These are phyloP conservation scores for Nosema muscidifuracis DNA, from an alignment of 371 early-diverging fungal species.

Conservation along the genomic window DNA sequence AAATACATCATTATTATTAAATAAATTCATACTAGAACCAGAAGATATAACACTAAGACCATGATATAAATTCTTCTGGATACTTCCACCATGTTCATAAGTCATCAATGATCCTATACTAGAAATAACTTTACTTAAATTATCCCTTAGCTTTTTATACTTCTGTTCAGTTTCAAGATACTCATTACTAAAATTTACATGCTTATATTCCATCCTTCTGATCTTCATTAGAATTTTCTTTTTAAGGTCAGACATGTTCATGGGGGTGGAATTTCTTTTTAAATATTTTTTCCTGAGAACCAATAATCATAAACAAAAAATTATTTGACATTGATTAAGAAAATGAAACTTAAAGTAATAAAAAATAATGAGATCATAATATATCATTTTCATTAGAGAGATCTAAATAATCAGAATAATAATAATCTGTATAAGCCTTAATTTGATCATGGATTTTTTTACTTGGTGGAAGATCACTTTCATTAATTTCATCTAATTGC, in stretches of 20 bases:
- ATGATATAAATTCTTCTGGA: slow-evolving; percentile 47
- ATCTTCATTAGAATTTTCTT: slow-evolving; percentile 48
- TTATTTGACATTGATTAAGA: too few relatives aligned
- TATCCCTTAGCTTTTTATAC: slow-evolving; percentile 50
- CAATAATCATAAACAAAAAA: not conserved
- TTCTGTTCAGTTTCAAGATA: slow-evolving; percentile 50
- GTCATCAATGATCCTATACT: slow-evolving; percentile 39
- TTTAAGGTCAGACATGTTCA: slow-evolving; percentile 32
- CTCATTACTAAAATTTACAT: slow-evolving; percentile 43
- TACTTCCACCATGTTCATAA: slow-evolving; percentile 51
- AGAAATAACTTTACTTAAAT: slow-evolving; percentile 24
- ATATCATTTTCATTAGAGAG: slow-evolving; percentile 53
- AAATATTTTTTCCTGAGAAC: not conserved
- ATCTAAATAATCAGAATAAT: slow-evolving; percentile 46
- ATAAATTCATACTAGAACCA: slow-evolving; percentile 32
- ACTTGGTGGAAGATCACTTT: slow-evolving; percentile 33
- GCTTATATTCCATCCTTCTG: slow-evolving; percentile 55
- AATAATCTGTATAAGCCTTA: slow-evolving; percentile 42
- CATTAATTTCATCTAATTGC: slow-evolving; percentile 57
- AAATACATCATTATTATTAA: slow-evolving; percentile 54
- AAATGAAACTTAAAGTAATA: not conserved
- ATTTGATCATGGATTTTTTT: slow-evolving; percentile 49
- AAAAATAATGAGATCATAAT: slow-evolving; percentile 11
- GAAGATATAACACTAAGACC: slow-evolving; percentile 37
- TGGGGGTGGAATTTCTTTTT: not conserved